Evolutionary conservation across 1,139 yeast species (phyloP).

Genomic region (Pneumocystis sp.): DNA sequence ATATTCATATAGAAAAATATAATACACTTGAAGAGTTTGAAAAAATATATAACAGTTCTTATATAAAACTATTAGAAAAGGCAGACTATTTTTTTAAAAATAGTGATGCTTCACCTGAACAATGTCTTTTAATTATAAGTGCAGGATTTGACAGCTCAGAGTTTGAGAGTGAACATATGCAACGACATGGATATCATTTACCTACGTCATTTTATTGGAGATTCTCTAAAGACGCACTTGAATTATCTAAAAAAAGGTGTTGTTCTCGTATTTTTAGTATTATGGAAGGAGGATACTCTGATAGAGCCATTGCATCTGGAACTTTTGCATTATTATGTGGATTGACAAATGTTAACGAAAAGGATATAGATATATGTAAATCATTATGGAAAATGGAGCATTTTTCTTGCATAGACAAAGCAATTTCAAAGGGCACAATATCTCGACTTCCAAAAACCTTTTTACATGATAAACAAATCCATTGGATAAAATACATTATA

Average conservation of each 20-base stretch:
- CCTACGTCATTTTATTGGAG: conserved; percentile 68
- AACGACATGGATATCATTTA: conserved; percentile 67
- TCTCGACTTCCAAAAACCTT: background rate
- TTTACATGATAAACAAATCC: background rate
- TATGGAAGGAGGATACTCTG: conserved; percentile 79
- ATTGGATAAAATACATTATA: background rate
- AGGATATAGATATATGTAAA: background rate
- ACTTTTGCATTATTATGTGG: conserved; percentile 44
- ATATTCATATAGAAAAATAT: conserved; percentile 63
- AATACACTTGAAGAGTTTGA: conserved; percentile 47
- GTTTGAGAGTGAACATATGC: conserved; percentile 70
- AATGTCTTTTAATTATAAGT: conserved; percentile 56
- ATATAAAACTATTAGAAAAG: conserved; percentile 46
- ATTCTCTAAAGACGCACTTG: conserved; percentile 59
- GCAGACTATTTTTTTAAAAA: conserved; percentile 52
- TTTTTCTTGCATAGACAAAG: background rate
- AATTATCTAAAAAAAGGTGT: conserved; percentile 46
- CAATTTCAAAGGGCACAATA: background rate
- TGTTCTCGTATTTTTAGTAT: conserved; percentile 53
- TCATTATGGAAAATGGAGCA: background rate
- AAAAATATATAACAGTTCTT: conserved; percentile 45
- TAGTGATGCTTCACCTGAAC: conserved; percentile 25
- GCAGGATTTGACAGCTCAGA: conserved; percentile 89
- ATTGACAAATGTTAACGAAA: background rate
- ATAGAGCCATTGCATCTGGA: conserved; percentile 69